Percentiles rank a stretch among this genome's conserved stretches.
These are phyloP conservation scores for Alternaria atra DNA, from an alignment of 2,329 filamentous ascomycete species.

Conservation along the genomic window DNA sequence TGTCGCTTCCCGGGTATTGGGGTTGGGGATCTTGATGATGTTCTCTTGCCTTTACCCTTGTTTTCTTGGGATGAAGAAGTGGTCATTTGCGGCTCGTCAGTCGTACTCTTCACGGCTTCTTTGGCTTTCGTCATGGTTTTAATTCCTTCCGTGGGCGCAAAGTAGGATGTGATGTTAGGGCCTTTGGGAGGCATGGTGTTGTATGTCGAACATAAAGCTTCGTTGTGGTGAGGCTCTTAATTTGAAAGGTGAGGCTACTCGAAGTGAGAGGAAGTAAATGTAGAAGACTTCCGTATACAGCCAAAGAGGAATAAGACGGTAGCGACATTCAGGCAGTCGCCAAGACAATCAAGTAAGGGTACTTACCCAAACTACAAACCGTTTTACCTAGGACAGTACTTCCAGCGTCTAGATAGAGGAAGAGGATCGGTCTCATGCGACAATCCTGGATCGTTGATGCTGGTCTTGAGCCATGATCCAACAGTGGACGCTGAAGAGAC, in stretches of 20 bases:
- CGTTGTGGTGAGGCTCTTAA: neutral
- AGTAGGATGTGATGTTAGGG: slow-evolving; percentile 10
- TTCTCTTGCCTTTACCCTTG: slow-evolving; percentile 8
- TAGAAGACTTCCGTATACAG: neutral
- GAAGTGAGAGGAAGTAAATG: neutral
- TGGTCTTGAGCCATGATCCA: neutral
- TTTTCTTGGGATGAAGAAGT: neutral
- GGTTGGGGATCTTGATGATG: neutral
- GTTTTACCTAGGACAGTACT: neutral
- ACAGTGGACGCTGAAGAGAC: neutral
- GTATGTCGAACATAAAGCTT: neutral
- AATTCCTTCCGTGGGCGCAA: neutral
- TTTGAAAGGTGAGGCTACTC: neutral
- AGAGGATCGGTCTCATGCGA: neutral
- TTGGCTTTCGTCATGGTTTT: neutral
- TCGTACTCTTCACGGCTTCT: neutral
- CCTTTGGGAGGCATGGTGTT: neutral
- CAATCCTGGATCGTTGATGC: neutral
- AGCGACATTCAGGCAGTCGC: slow-evolving; percentile 2
- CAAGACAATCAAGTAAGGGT: neutral
- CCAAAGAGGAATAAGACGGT: neutral
- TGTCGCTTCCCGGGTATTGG: slow-evolving; percentile 4
- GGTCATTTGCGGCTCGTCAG: neutral
- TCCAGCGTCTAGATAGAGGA: neutral
- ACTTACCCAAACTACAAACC: neutral